These are phyloP conservation scores for Quercus berberidifolia DNA, from an alignment of 306 rosid genomes.

Conservation along the genomic window DNA sequence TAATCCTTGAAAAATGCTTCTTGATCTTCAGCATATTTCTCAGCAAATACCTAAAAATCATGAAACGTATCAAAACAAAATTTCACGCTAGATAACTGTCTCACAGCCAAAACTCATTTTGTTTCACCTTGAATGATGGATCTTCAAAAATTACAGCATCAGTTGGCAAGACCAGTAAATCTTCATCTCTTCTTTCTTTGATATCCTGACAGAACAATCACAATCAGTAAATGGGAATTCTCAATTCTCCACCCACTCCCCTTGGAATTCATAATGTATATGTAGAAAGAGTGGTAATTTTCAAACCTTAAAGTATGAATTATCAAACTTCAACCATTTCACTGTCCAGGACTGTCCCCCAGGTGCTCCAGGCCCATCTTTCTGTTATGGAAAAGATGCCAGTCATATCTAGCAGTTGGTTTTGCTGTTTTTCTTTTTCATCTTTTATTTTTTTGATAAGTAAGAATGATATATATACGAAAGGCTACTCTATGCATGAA, in stretches of 20 bases:
- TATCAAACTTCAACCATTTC: slow-evolving; percentile 95
- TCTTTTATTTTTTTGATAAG: not conserved
- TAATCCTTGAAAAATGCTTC: slow-evolving; percentile 91
- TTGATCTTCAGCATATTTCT: slow-evolving; percentile 86
- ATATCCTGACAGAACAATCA: slow-evolving; percentile 64
- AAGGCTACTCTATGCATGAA: no score
- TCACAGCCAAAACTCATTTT: slow-evolving; percentile 1
- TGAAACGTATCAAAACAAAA: not conserved
- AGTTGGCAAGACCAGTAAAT: slow-evolving; percentile 87
- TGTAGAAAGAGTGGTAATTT: slow-evolving; percentile 3
- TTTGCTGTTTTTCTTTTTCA: slow-evolving; percentile 2
- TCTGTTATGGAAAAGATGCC: slow-evolving; percentile 46
- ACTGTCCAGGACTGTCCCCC: slow-evolving; percentile 99
- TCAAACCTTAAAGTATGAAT: slow-evolving; percentile 88
- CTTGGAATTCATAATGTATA: slow-evolving; percentile 2
- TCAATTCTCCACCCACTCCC: not conserved
- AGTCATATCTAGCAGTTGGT: slow-evolving; percentile 17
- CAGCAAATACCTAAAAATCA: slow-evolving; percentile 70
- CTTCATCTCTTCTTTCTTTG: slow-evolving; percentile 82
- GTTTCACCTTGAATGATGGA: slow-evolving; percentile 79
- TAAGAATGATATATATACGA: no score
- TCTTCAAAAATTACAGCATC: slow-evolving; percentile 94
- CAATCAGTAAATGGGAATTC: slow-evolving; percentile 27
- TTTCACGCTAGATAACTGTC: not conserved
- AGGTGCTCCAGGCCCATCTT: slow-evolving; percentile 96